phyloP scores from a whole-genome alignment of 352 stramenopile species.

The Pythium brachiatum region DNA sequence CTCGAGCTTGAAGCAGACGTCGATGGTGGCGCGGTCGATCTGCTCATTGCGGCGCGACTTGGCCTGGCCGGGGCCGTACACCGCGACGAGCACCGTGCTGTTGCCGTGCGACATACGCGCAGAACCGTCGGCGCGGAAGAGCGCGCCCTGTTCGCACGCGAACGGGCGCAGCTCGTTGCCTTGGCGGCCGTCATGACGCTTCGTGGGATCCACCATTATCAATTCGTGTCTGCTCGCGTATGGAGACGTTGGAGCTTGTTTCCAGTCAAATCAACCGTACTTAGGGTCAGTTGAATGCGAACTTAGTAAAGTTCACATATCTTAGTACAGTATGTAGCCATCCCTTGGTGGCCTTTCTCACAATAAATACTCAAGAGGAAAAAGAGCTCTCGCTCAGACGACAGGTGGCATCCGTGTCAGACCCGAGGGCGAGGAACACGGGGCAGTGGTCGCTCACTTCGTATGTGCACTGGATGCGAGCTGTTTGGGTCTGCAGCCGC shows the following conservation, averaged over 20 bases:
- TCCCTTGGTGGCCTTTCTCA: background rate
- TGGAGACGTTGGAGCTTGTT: constrained; percentile 4
- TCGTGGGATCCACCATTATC: constrained; percentile 25
- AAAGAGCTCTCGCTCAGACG: background rate
- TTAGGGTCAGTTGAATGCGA: background rate
- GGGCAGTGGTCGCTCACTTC: constrained; percentile 69
- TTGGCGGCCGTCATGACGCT: constrained; percentile 53
- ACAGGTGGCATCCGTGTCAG: background rate
- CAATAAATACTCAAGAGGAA: background rate
- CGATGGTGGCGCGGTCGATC: constrained; percentile 54
- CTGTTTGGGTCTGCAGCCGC: constrained; percentile 25
- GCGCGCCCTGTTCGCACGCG: constrained; percentile 67
- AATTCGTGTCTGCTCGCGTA: background rate
- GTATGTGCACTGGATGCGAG: constrained; percentile 39
- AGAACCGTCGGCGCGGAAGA: constrained; percentile 78
- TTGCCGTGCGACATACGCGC: constrained; percentile 76
- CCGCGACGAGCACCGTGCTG: constrained; percentile 67
- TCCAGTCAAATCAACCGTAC: constrained; percentile 24
- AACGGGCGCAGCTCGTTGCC: constrained; percentile 79
- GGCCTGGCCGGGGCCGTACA: constrained; percentile 74
- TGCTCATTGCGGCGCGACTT: constrained; percentile 73
- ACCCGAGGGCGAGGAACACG: constrained; percentile 47
- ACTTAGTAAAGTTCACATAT: constrained; percentile 5
- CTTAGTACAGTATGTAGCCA: constrained; percentile 3
- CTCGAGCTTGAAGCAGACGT: constrained; percentile 81